Conservation (phyloP, 768 basidiomycete species). For the Peribolospora baueri region DNA sequence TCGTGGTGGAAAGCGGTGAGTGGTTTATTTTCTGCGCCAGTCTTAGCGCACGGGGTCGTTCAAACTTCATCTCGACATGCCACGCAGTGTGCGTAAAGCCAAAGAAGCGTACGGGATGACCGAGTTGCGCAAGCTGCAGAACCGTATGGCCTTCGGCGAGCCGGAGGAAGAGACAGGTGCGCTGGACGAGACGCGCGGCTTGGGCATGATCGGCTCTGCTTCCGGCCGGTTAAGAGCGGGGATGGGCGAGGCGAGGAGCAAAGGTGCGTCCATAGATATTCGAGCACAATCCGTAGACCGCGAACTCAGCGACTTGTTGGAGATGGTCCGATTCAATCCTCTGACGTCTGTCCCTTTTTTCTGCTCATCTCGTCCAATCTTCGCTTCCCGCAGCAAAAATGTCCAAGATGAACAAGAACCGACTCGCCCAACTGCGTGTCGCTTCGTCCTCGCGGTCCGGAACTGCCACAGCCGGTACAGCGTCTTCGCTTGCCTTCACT, state of each 20-base stretch:
- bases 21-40: slow-evolving; percentile 1
- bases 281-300: background rate
- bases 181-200: slow-evolving; percentile 87
- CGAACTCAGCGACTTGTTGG: background rate
- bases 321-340: background rate
- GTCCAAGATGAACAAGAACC: slow-evolving; percentile 77
- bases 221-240: slow-evolving; percentile 77
- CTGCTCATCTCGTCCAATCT: background rate
- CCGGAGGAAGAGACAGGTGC: slow-evolving; percentile 89
- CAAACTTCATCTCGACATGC: background rate
- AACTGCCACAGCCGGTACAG: slow-evolving; percentile 9
- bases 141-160: slow-evolving; percentile 85
- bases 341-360: background rate
- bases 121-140: slow-evolving; percentile 86
- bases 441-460: background rate
- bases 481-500: background rate
- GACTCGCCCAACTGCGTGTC: slow-evolving; percentile 32
- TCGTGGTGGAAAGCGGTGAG: slow-evolving; percentile 75
- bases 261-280: slow-evolving; percentile 33
- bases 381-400: slow-evolving; percentile 46
- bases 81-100: slow-evolving; percentile 65
- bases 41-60: background rate
- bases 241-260: slow-evolving; percentile 65
- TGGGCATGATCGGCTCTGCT: slow-evolving; percentile 81
- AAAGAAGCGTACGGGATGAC: slow-evolving; percentile 96